Percentiles rank a stretch among this genome's conserved stretches.
Evolutionary conservation across 1,284 basidiomycete genomes (phyloP).

Genomic region (Malassezia japonica): DNA sequence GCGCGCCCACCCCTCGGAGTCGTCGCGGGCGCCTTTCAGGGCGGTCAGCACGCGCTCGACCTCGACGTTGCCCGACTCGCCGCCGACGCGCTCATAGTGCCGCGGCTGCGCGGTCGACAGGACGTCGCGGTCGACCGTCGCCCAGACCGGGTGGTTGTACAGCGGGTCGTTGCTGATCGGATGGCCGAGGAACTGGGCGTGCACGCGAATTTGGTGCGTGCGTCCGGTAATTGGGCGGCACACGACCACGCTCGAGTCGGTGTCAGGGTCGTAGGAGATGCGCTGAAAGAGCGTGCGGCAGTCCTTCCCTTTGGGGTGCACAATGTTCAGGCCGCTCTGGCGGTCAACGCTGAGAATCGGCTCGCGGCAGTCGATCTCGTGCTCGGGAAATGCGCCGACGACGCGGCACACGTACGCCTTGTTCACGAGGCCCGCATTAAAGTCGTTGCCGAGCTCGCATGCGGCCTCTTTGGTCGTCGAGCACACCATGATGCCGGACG

Average conservation of each 20-base stretch:
- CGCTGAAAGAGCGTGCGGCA: constrained; percentile 83
- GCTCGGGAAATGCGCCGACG: constrained; percentile 60
- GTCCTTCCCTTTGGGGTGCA: constrained; percentile 50
- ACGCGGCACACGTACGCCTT: constrained; percentile 31
- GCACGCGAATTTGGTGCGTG: constrained; percentile 93
- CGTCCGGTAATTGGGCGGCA: constrained; percentile 56
- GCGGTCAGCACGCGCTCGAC: constrained; percentile 41
- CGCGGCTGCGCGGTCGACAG: constrained; percentile 32
- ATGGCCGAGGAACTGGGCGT: constrained; percentile 85
- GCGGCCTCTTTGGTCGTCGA: constrained; percentile 68
- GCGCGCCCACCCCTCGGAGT: constrained; percentile 42
- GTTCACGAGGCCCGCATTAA: constrained; percentile 61
- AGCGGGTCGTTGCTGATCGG: constrained; percentile 63
- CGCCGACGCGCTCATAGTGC: constrained; percentile 37
- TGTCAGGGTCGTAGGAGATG: constrained; percentile 70
- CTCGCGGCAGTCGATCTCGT: constrained; percentile 62
- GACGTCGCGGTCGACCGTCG: constrained; percentile 24
- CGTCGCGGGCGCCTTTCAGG: constrained; percentile 41
- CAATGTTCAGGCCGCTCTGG: constrained; percentile 88
- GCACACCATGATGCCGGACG: constrained; percentile 91
- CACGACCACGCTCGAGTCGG: constrained; percentile 76
- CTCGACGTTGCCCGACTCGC: constrained; percentile 33
- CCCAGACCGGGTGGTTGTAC: constrained; percentile 47
- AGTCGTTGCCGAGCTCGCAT: constrained; percentile 54
- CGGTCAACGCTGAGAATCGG: constrained; percentile 84